phyloP scores from a whole-genome alignment of 306 rosid species.

The Hylodesmum podocarpum region DNA sequence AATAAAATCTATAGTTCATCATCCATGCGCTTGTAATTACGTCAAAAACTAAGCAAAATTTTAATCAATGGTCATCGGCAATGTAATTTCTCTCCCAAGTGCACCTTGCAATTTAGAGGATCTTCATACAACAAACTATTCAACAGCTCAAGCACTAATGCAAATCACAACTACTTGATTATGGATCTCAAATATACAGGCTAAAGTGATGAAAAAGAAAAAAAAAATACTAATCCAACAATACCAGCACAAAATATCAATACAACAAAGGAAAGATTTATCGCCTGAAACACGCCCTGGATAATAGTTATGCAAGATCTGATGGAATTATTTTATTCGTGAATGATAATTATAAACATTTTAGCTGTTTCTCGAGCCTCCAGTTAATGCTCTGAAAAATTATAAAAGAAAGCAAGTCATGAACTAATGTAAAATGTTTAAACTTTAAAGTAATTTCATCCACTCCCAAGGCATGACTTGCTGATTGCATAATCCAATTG shows the following conservation, averaged over 20 bases:
- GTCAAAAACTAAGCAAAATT: background rate
- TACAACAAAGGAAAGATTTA: constrained; percentile 2
- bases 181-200: background rate
- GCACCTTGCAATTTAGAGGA: background rate
- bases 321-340: constrained; percentile 9
- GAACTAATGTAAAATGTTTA: constrained; percentile 1
- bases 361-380: background rate
- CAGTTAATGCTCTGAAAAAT: background rate
- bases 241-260: background rate
- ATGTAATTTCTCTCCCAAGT: background rate
- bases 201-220: constrained; percentile 1
- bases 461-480: background rate
- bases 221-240: constrained; percentile 6
- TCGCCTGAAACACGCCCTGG: background rate
- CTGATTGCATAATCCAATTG: constrained; percentile 20
- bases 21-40: background rate
- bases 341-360: constrained; percentile 12
- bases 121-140: background rate
- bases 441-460: background rate
- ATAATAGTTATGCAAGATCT: constrained; percentile 5
- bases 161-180: background rate
- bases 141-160: background rate
- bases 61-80: background rate
- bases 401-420: background rate
- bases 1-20: background rate